Base-by-base conservation (phyloP, 805 yeast species). In the Barnettozyma vustinii region DNA sequence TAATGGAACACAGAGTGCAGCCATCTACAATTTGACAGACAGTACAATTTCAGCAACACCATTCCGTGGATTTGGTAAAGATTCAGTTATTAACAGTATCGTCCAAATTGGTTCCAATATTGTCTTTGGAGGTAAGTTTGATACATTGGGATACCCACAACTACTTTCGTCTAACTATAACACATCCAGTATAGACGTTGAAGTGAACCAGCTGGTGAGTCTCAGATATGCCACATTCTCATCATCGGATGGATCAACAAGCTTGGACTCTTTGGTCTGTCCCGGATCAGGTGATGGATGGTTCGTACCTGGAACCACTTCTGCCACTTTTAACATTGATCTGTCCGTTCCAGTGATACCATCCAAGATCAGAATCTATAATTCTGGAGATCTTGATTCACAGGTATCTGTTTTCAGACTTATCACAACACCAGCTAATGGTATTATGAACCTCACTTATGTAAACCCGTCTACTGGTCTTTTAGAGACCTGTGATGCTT, bases 391-490 rank as follows among this genome's bases (percentile, higher is more conserved):
- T 8, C 68, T 70, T 9, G 71, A 69, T 35, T 66, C 70, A 26
- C 72, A 75, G 45, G 75, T 81, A 6, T 73, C 82, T 44, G 51
- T 75, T 8, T 94, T 91, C 63, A 76, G 97, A 58, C 70, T 94
- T 7, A 69, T 84, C 37, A 82, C 96, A 0, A 68, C 76, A 47
- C 97, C 97, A 1, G 75, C 90, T 12, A 77, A 83, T 56, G 88
- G 97, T 55, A 92, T 92, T 52, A 87, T 94, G 96, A 94, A 94
- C 63, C 65, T 94, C 54, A 81, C 95, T 0, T 94, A 90, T 59
- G 70, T 86, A 20, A 92, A 92, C 61, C 96, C 96, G 3, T 52
- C 61, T 0, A 75, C 88, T 2, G 80, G 84, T 44, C 67, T 72
- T n/a, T 45, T 75, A 3, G 62, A 68, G 15, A 69, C 69, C 60